Evolutionary conservation across 371 early-diverging fungal genomes (phyloP).

Genomic region (Entomophthora muscae): DNA sequence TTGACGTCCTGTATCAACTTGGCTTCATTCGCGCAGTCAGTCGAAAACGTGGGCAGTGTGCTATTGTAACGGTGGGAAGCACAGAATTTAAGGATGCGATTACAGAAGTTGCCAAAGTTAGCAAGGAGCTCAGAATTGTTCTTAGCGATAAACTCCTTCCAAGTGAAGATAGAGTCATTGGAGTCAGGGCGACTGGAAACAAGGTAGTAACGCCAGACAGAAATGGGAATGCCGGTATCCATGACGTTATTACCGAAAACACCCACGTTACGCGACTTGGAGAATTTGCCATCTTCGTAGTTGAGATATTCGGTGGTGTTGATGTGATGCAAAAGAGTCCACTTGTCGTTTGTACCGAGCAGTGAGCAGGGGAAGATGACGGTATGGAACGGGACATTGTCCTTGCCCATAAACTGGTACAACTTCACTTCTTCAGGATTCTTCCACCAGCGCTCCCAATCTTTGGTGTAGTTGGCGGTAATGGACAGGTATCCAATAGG

Average conservation of each 20-base stretch:
- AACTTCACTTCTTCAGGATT: conserved; percentile 87
- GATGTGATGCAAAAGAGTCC: conserved; percentile 85
- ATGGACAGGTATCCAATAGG: conserved; percentile 96
- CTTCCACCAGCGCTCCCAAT: conserved; percentile 98
- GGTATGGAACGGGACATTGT: conserved; percentile 99
- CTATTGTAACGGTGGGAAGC: conserved; percentile 68
- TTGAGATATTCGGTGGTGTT: conserved; percentile 97
- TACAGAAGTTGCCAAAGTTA: conserved; percentile 98
- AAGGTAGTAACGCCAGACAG: conserved; percentile 98
- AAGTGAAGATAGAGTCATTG: conserved; percentile 88
- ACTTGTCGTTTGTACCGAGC: conserved; percentile 73
- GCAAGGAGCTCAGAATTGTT: conserved; percentile 94
- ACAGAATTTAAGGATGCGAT: conserved; percentile 93
- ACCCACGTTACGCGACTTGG: conserved; percentile 93
- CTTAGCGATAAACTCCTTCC: conserved; percentile 85
- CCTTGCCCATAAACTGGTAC: conserved; percentile 99
- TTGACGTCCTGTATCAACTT: conserved; percentile 70
- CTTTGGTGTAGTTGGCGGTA: conserved; percentile 82
- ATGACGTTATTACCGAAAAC: conserved; percentile 97
- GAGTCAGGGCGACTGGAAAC: conserved; percentile 95
- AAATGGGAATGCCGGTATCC: conserved; percentile 80
- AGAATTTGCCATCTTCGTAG: conserved; percentile 97
- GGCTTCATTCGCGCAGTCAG: conserved; percentile 26
- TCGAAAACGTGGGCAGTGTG: conserved; percentile 41
- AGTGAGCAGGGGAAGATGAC: conserved; percentile 94